Percentiles rank a stretch among this genome's conserved stretches.
Evolutionary conservation across 148 eudicot species (phyloP).

Genomic region (Suaeda aralocaspica): DNA sequence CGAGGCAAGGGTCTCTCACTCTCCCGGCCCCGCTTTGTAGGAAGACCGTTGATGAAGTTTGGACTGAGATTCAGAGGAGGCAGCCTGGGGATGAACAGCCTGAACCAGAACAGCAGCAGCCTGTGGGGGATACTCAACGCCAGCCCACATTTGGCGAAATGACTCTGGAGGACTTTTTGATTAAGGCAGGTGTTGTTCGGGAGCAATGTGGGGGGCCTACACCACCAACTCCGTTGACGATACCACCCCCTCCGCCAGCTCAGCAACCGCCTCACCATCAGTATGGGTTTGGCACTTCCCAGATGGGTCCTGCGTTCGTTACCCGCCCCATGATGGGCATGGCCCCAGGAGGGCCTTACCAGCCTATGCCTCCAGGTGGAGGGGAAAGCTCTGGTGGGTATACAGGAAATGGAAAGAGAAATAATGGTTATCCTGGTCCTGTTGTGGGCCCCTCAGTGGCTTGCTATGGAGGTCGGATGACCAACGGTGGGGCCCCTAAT

Average conservation of each 20-base stretch:
- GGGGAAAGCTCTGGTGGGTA: constrained; percentile 39
- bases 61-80: constrained; percentile 70
- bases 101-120: constrained; percentile 10
- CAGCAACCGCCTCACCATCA: constrained; percentile 32
- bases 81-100: constrained; percentile 29
- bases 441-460: constrained; percentile 23
- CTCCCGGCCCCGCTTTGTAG: constrained; percentile 59
- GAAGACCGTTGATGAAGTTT: constrained; percentile 90
- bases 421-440: constrained; percentile 33
- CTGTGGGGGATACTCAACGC: constrained; percentile 33
- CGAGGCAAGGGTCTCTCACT: constrained; percentile 71
- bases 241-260: background rate
- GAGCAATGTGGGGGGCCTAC: constrained; percentile 34
- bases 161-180: constrained; percentile 82
- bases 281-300: constrained; percentile 31
- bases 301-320: constrained; percentile 31
- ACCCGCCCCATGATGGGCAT: constrained; percentile 35
- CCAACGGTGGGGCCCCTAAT: constrained; percentile 30
- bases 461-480: constrained; percentile 45
- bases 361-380: constrained; percentile 26
- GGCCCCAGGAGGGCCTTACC: constrained; percentile 30
- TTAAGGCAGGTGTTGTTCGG: constrained; percentile 78
- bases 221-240: background rate
- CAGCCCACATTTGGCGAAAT: constrained; percentile 84
- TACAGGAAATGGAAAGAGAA: constrained; percentile 35